phyloP scores from a whole-genome alignment of 1,139 yeast species.

The Arxiozyma heterogenica region DNA sequence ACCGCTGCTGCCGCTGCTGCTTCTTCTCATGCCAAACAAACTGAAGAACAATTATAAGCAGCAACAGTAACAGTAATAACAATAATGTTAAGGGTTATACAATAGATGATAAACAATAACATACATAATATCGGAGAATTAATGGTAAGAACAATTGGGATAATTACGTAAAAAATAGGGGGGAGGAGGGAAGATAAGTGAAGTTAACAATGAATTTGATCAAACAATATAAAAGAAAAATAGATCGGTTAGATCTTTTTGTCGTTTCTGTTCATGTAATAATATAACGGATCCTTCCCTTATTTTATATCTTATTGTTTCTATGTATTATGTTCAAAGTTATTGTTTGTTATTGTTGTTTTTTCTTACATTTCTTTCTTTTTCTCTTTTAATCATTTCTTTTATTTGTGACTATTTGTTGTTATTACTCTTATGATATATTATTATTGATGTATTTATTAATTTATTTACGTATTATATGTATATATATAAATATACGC shows the following conservation, averaged over 20 bases:
- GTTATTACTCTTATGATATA: too few relatives aligned
- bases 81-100: neutral
- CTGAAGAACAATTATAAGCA: neutral
- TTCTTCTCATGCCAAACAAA: neutral
- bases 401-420: too few relatives aligned
- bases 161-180: too few relatives aligned
- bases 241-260: neutral
- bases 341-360: neutral
- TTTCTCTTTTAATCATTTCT: too few relatives aligned
- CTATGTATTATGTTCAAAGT: neutral
- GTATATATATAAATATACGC: neutral
- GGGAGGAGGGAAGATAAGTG: too few relatives aligned
- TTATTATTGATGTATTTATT: too few relatives aligned
- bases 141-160: neutral
- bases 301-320: neutral
- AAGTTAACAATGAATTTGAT: neutral
- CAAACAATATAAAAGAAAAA: too few relatives aligned
- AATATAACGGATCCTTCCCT: neutral
- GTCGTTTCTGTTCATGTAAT: neutral
- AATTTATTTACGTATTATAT: neutral
- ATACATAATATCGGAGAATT: neutral
- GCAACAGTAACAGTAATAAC: neutral
- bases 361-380: neutral
- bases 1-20: neutral
- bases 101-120: neutral